phyloP scores from a whole-genome alignment of 208 protist species.

The Wallacemonas sp. region DNA sequence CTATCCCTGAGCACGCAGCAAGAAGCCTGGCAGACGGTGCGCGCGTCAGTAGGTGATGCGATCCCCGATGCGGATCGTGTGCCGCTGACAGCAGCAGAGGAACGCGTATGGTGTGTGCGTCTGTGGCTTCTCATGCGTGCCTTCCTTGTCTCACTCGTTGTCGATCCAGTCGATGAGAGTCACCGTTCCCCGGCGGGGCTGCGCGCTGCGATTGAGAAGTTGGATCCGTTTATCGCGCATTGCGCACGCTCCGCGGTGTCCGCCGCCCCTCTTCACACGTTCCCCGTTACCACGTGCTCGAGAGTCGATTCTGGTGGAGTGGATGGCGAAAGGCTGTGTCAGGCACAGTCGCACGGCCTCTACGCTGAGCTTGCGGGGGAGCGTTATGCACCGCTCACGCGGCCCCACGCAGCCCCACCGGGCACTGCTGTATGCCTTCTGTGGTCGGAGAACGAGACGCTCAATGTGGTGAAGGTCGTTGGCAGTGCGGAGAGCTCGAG shows the following conservation, averaged over 20 bases:
- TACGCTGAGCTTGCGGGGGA: slow-evolving; percentile 50
- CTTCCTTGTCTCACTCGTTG: background rate
- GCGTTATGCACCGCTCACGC: slow-evolving; percentile 11
- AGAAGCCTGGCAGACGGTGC: slow-evolving; percentile 8
- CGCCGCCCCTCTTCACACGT: background rate
- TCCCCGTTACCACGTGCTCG: background rate
- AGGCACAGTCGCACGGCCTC: background rate
- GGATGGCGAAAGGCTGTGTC: background rate
- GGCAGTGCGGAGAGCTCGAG: background rate
- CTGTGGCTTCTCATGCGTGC: slow-evolving; percentile 2
- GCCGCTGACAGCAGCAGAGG: background rate
- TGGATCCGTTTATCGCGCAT: background rate
- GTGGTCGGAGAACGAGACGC: slow-evolving; percentile 9
- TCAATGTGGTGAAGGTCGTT: slow-evolving; percentile 17
- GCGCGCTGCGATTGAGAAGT: background rate
- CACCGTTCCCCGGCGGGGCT: too few relatives aligned
- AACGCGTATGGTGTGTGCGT: background rate
- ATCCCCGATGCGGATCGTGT: slow-evolving; percentile 3
- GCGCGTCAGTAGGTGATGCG: slow-evolving; percentile 3
- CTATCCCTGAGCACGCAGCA: too few relatives aligned
- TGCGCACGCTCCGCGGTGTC: background rate
- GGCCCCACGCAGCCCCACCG: slow-evolving; percentile 12
- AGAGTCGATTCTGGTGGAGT: too few relatives aligned
- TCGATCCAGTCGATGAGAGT: too few relatives aligned
- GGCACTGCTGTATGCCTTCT: slow-evolving; percentile 44